Percentiles rank a stretch among this genome's conserved stretches.
These are phyloP conservation scores for Umbelopsis isabellina DNA, from an alignment of 192 early-diverging fungal genomes.

Conservation along the genomic window DNA sequence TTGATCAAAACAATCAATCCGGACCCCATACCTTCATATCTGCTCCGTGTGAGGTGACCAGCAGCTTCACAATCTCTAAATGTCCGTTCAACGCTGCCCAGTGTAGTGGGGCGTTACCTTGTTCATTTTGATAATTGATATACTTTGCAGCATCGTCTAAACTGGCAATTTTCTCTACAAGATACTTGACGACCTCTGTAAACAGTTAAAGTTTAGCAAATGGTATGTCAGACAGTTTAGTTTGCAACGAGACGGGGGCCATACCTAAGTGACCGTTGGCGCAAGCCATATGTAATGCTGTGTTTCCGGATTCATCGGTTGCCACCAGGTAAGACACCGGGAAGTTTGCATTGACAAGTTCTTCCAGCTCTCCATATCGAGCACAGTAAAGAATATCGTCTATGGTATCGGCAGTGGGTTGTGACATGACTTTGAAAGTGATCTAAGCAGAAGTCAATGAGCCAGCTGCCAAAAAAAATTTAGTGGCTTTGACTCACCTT, in stretches of 20 bases:
- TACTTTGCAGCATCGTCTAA: constrained; percentile 24
- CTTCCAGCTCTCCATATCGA: constrained; percentile 76
- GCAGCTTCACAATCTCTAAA: constrained; percentile 59
- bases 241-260: neutral
- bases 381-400: constrained; percentile 71
- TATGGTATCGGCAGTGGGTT: constrained; percentile 21
- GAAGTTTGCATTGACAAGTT: constrained; percentile 51
- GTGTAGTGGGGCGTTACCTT: constrained; percentile 76
- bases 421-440: neutral
- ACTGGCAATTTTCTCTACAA: constrained; percentile 44
- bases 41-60: constrained; percentile 63
- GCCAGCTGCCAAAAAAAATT: constrained; percentile 2
- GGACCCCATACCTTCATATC: constrained; percentile 54
- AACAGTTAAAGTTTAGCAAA: neutral
- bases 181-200: constrained; percentile 57
- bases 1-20: constrained; percentile 11
- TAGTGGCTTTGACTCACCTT: constrained; percentile 8
- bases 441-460: too few species aligned
- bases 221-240: neutral
- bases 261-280: constrained; percentile 78
- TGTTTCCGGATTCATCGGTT: constrained; percentile 59
- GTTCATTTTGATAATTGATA: constrained; percentile 60
- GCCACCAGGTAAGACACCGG: constrained; percentile 35
- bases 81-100: constrained; percentile 89
- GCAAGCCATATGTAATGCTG: constrained; percentile 79